A percentile compares a stretch with the other conserved stretches of the same genome.
These are phyloP conservation scores for Barnettozyma sp. DNA, from an alignment of 805 yeast genomes.

Conservation along the genomic window DNA sequence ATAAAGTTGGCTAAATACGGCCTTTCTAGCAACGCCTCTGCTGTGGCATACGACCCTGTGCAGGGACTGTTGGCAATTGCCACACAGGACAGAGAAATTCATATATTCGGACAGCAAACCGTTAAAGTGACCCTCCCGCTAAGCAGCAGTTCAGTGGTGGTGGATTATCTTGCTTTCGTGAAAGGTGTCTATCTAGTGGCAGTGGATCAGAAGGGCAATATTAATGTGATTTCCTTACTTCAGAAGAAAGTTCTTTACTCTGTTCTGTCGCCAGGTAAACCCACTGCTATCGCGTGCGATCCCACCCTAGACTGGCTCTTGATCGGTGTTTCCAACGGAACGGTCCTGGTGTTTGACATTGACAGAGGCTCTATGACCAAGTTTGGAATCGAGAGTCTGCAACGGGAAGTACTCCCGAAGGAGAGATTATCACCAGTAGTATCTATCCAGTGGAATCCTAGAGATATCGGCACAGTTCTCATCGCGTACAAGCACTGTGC, in stretches of 20 bases:
- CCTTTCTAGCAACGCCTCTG: slow-evolving; percentile 54
- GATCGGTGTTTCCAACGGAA: slow-evolving; percentile 75
- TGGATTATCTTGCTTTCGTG: slow-evolving; percentile 56
- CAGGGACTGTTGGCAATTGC: slow-evolving; percentile 82
- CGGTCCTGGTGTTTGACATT: slow-evolving; percentile 65
- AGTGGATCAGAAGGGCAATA: slow-evolving; percentile 50
- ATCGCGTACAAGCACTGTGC: slow-evolving; percentile 68
- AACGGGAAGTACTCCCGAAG: slow-evolving; percentile 49
- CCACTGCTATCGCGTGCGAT: slow-evolving; percentile 70
- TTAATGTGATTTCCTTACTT: slow-evolving; percentile 65
- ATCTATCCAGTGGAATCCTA: slow-evolving; percentile 73
- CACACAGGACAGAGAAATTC: slow-evolving; percentile 61
- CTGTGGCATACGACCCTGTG: slow-evolving; percentile 77
- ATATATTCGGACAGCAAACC: slow-evolving; percentile 77
- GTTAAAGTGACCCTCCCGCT: slow-evolving; percentile 63
- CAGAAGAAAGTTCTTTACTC: slow-evolving; percentile 54
- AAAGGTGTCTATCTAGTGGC: slow-evolving; percentile 79
- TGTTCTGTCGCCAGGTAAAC: slow-evolving; percentile 54
- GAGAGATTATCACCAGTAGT: slow-evolving; percentile 58
- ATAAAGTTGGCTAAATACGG: slow-evolving; percentile 39
- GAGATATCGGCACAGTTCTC: slow-evolving; percentile 75
- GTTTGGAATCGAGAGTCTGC: slow-evolving; percentile 63
- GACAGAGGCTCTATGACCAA: slow-evolving; percentile 69
- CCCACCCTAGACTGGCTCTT: slow-evolving; percentile 86
- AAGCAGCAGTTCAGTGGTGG: slow-evolving; percentile 40